phyloP scores from a whole-genome alignment of 2,329 filamentous ascomycete genomes.

The Colletotrichum costaricense region DNA sequence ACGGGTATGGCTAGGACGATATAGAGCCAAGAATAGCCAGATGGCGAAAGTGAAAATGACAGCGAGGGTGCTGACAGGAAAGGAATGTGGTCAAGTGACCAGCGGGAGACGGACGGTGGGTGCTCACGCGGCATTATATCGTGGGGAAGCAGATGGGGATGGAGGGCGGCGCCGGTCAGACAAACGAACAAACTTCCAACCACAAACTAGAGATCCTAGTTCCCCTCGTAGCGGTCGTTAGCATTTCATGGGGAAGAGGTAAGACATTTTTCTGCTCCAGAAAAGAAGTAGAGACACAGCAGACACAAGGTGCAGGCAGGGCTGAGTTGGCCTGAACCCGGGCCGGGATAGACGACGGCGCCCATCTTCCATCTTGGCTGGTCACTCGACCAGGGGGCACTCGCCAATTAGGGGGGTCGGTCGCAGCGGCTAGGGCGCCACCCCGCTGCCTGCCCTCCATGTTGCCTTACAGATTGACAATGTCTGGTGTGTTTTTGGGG shows the following conservation, averaged over 20 bases:
- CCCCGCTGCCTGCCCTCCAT: conserved; percentile 17
- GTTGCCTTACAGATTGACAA: background rate
- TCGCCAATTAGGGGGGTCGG: conserved; percentile 11
- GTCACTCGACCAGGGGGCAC: conserved; percentile 30
- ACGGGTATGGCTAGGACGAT: conserved; percentile 7
- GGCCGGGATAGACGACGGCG: conserved; percentile 23
- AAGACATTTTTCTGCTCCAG: background rate
- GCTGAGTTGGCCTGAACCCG: conserved; percentile 23
- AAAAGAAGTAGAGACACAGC: conserved; percentile 4
- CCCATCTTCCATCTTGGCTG: conserved; percentile 14
- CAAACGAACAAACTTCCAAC: conserved; percentile 9
- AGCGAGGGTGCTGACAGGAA: conserved; percentile 16
- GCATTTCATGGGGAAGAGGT: background rate
- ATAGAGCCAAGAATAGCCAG: background rate
- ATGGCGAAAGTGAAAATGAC: background rate
- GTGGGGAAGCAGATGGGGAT: conserved; percentile 11
- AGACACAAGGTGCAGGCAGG: conserved; percentile 25
- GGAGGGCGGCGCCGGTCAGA: conserved; percentile 22
- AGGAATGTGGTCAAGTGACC: conserved; percentile 32
- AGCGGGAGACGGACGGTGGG: background rate
- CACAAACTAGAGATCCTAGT: conserved; percentile 3
- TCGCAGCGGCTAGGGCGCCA: conserved; percentile 27
- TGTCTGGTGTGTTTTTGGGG: background rate
- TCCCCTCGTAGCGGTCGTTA: background rate
- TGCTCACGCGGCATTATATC: conserved; percentile 36